phyloP scores from a whole-genome alignment of 1,284 basidiomycete species.

The Pseudozyma sp. region DNA sequence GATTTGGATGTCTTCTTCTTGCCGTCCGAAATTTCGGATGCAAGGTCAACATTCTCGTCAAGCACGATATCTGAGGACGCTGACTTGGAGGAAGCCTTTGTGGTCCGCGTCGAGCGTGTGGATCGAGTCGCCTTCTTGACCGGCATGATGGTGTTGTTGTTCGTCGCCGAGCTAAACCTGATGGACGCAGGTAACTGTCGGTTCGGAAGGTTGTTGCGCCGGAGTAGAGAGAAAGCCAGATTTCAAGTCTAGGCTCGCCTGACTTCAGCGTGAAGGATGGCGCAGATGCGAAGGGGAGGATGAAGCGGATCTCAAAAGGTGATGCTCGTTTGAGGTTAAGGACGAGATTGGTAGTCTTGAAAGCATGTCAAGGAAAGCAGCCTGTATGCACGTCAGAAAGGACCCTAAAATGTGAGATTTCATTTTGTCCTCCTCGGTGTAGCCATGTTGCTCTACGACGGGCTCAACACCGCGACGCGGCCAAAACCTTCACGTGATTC shows the following conservation, averaged over 20 bases:
- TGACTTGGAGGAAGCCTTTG: conserved; percentile 31
- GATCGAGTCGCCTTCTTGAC: conserved; percentile 37
- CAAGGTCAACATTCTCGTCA: conserved; percentile 25
- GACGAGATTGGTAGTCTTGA: too few relatives aligned
- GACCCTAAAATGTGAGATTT: conserved; percentile 15
- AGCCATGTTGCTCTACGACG: background rate
- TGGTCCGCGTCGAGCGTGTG: conserved; percentile 32
- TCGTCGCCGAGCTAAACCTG: background rate
- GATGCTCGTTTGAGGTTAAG: background rate
- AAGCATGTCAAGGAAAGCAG: background rate
- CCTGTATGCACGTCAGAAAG: background rate
- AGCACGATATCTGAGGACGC: conserved; percentile 29
- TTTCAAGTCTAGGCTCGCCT: too few relatives aligned
- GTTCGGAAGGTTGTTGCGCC: background rate
- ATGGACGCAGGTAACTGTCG: background rate
- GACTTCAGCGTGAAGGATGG: too few relatives aligned
- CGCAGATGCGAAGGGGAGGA: background rate
- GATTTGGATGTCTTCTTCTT: conserved; percentile 21
- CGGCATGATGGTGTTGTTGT: conserved; percentile 34
- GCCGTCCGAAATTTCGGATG: background rate
- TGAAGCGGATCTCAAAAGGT: background rate
- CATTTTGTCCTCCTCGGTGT: conserved; percentile 4
- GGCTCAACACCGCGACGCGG: conserved; percentile 51
- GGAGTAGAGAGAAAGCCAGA: too few relatives aligned
- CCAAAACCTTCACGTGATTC: conserved; percentile 41